A percentile compares a stretch with the other conserved stretches of the same genome.
phyloP scores from a whole-genome alignment of 2,329 filamentous ascomycete genomes.

The Botrytis deweyae region DNA sequence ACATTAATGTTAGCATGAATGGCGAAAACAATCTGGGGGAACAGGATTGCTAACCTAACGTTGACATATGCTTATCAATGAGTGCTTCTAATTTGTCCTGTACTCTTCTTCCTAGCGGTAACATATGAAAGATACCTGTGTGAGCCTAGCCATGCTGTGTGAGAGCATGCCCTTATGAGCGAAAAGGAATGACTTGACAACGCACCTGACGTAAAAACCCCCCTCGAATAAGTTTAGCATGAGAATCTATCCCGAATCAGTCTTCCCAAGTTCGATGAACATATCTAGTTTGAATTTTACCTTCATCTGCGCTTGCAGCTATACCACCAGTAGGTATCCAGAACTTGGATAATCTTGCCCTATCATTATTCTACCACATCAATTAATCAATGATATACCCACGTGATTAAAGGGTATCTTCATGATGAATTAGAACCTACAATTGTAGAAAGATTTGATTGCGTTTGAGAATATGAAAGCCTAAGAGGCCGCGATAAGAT shows the following conservation, averaged over 20 bases:
- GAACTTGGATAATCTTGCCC: conserved; percentile 66
- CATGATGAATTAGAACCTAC: neutral
- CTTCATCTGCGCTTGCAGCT: conserved; percentile 54
- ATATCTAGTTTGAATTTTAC: conserved; percentile 38
- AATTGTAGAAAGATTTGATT: neutral
- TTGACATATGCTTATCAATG: conserved; percentile 86
- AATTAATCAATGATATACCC: conserved; percentile 8
- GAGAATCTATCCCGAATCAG: conserved; percentile 51
- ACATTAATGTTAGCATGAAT: neutral
- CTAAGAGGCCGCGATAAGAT: neutral
- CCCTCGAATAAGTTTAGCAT: conserved; percentile 66
- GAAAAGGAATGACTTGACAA: conserved; percentile 14
- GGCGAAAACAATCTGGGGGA: neutral
- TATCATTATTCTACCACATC: conserved; percentile 52
- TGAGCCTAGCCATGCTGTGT: conserved; percentile 60
- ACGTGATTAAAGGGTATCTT: neutral
- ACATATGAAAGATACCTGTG: conserved; percentile 86
- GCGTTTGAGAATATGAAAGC: neutral
- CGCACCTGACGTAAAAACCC: conserved; percentile 72
- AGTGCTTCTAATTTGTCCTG: conserved; percentile 84
- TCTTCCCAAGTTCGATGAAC: neutral
- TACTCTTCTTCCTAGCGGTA: conserved; percentile 82
- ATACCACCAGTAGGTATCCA: conserved; percentile 79
- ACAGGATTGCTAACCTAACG: conserved; percentile 54
- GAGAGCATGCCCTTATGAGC: neutral